Evolutionary conservation across 306 rosid genomes (phyloP).

Genomic region (Pterocarpus macrocarpus): DNA sequence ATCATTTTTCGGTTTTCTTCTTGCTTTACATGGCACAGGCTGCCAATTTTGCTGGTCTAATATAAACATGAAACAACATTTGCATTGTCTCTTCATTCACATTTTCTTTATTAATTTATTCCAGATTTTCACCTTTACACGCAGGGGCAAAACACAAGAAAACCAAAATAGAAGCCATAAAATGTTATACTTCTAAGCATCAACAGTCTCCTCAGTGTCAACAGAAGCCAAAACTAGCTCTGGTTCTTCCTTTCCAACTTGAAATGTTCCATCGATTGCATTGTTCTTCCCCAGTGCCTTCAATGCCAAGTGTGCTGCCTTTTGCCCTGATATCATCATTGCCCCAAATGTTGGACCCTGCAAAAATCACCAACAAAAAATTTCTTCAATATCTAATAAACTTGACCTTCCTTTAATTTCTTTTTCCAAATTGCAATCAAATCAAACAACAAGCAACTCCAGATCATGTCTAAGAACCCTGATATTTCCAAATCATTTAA

Average conservation of each 20-base stretch:
- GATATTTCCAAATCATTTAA: too few species aligned
- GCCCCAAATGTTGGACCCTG: constrained; percentile 99
- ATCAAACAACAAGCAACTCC: too few species aligned
- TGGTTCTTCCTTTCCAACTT: constrained; percentile 45
- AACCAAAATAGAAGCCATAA: neutral
- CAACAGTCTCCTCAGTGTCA: constrained; percentile 49
- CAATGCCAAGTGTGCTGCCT: constrained; percentile 92
- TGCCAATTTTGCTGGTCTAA: neutral
- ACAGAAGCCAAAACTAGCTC: constrained; percentile 56
- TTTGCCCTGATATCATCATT: constrained; percentile 97
- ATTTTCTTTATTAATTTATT: constrained; percentile 34
- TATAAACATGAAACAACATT: neutral
- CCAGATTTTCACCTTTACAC: neutral
- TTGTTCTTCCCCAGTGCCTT: constrained; percentile 65
- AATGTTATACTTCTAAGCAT: constrained; percentile 36
- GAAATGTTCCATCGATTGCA: constrained; percentile 58
- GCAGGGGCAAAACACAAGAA: neutral
- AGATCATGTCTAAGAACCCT: too few species aligned
- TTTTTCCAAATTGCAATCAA: too few species aligned
- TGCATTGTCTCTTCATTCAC: neutral
- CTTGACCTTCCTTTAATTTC: too few species aligned
- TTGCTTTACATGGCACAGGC: neutral
- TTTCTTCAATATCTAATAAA: too few species aligned
- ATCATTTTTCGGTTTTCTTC: neutral
- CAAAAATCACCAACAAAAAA: constrained; percentile 35